Conservation (phyloP, 163 green algal genomes). For the Scenedesmus sp. region DNA sequence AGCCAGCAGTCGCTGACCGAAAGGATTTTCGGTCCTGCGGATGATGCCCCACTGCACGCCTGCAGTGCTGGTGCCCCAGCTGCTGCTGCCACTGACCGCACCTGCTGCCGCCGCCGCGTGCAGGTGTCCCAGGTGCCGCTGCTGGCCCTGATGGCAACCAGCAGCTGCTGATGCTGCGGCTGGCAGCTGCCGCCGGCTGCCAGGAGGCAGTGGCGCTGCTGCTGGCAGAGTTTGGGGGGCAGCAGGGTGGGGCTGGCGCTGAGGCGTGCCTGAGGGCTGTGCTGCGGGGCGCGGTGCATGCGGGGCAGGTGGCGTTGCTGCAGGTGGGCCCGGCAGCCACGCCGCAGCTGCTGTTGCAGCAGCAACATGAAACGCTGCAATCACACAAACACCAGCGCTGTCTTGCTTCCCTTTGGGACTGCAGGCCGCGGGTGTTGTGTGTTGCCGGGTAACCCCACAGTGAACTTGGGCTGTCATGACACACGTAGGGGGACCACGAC, state of each 20-base stretch:
- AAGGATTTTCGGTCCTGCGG: too few relatives aligned
- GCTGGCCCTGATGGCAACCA: conserved; percentile 24
- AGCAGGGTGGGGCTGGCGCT: neutral
- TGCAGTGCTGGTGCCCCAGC: neutral
- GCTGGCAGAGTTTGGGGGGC: conserved; percentile 28
- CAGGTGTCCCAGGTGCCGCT: neutral
- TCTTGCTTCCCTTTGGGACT: too few relatives aligned
- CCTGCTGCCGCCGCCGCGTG: neutral
- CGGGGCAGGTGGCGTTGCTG: conserved; percentile 31
- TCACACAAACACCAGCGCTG: too few relatives aligned
- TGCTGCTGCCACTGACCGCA: neutral
- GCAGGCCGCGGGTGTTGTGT: too few relatives aligned
- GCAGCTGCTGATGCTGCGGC: conserved; percentile 44
- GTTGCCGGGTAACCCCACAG: too few relatives aligned
- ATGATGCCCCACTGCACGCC: too few relatives aligned
- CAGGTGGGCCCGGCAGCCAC: neutral
- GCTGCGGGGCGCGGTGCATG: conserved; percentile 34
- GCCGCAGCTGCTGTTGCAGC: neutral
- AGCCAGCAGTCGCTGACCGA: too few relatives aligned
- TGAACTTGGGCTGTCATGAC: too few relatives aligned
- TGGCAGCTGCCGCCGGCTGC: conserved; percentile 20
- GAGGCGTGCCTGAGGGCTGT: conserved; percentile 16
- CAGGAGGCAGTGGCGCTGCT: conserved; percentile 13
- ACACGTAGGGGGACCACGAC: too few relatives aligned
- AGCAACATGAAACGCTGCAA: too few relatives aligned